These are phyloP conservation scores for Botryotinia narcissicola DNA, from an alignment of 2,329 filamentous ascomycete genomes.

Conservation along the genomic window DNA sequence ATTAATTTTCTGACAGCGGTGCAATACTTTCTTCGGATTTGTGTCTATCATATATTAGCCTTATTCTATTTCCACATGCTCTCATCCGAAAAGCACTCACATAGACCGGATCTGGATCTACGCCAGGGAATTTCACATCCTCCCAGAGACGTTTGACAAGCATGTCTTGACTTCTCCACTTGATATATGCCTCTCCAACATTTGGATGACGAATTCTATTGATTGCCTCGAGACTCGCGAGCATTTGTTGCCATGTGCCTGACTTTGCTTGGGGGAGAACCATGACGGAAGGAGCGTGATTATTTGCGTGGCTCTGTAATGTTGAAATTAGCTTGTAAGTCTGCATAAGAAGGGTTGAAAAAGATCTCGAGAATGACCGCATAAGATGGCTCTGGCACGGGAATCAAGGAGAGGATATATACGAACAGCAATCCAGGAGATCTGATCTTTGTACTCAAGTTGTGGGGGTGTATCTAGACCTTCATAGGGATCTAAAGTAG, in stretches of 20 bases:
- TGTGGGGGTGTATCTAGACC: not conserved
- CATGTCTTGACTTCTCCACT: constrained; percentile 11
- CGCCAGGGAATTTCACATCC: not conserved
- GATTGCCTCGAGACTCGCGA: not conserved
- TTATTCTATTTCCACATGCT: not conserved
- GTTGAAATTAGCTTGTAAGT: not conserved
- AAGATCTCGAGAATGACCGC: not conserved
- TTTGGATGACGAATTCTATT: not conserved
- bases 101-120: not conserved
- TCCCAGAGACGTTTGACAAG: constrained; percentile 13
- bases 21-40: not conserved
- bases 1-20: not conserved
- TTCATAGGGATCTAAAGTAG: not conserved
- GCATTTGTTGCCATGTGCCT: not conserved
- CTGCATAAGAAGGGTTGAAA: not conserved
- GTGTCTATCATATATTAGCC: not conserved
- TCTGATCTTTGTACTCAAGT: not conserved
- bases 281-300: not conserved
- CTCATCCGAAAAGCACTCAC: not conserved
- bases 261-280: not conserved
- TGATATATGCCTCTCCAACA: not conserved
- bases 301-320: not conserved
- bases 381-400: not conserved
- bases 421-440: not conserved
- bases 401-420: not conserved